Conservation (phyloP, 1,284 basidiomycete genomes). For the Ceratobasidium sp. region DNA sequence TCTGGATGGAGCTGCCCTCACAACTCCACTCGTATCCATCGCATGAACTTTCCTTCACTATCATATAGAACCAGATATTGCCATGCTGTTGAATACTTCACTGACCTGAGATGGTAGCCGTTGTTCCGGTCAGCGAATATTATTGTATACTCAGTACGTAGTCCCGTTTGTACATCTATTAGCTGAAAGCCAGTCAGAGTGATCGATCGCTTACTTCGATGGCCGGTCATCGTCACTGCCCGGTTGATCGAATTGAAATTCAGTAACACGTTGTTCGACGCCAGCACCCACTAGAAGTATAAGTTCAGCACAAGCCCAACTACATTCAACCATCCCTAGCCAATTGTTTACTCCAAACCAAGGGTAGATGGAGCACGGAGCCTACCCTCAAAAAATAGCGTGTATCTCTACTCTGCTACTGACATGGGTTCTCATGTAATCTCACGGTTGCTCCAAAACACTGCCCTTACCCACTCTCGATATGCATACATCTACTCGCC, state of each 20-base stretch:
- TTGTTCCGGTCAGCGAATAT: background rate
- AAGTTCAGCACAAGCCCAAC: background rate
- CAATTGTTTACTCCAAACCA: background rate
- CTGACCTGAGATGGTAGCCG: background rate
- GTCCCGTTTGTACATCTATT: background rate
- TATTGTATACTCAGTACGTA: background rate
- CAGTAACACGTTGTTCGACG: background rate
- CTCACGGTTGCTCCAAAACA: background rate
- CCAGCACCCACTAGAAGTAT: background rate
- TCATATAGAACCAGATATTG: background rate
- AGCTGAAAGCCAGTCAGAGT: background rate
- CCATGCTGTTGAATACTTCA: background rate
- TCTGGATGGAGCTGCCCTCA: background rate
- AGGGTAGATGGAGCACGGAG: background rate
- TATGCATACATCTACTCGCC: background rate
- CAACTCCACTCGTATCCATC: background rate
- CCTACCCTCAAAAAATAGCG: background rate
- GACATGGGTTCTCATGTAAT: too few relatives aligned
- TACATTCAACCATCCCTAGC: background rate
- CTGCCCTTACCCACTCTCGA: background rate
- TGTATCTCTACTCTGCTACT: too few relatives aligned
- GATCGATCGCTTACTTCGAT: background rate
- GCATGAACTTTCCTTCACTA: background rate
- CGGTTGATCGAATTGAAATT: background rate
- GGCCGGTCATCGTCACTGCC: background rate